Percentiles rank a stretch among this genome's conserved stretches.
Conservation (phyloP, 345 rosid genomes). For the Trapa bicornis region DNA sequence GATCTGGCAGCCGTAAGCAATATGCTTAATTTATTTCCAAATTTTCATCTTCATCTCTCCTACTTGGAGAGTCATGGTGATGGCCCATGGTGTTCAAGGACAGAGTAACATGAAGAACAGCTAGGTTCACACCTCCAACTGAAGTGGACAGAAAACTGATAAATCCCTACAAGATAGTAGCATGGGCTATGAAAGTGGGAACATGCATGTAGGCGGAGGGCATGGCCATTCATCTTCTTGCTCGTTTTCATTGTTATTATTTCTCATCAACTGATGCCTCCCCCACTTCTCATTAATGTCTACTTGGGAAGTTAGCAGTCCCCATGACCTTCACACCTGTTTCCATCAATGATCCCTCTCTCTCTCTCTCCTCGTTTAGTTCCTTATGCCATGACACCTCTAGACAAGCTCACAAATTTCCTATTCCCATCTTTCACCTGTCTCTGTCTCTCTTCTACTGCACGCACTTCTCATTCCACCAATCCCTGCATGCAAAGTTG, state of each 20-base stretch:
- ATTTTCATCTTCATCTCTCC: background rate
- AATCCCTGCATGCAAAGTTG: background rate
- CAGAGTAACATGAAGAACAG: background rate
- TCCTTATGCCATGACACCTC: background rate
- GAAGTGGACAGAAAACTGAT: background rate
- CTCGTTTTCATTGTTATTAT: background rate
- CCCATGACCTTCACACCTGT: conserved; percentile 12
- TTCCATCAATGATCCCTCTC: conserved; percentile 15
- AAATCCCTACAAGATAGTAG: background rate
- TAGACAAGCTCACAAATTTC: background rate
- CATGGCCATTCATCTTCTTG: background rate
- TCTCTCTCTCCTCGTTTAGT: background rate
- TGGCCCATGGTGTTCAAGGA: background rate
- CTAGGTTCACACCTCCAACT: too few species aligned
- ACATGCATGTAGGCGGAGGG: too few species aligned
- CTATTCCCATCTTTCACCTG: background rate
- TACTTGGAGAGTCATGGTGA: background rate
- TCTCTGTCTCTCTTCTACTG: background rate
- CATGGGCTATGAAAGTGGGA: background rate
- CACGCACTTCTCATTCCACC: background rate
- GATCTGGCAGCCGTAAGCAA: background rate
- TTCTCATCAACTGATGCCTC: background rate
- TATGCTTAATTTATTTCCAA: background rate
- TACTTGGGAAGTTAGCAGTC: conserved; percentile 28
- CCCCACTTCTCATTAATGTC: conserved; percentile 17